Conservation (phyloP, 2,329 filamentous ascomycete genomes). For the Pseudovirgaria hyperparasitica region DNA sequence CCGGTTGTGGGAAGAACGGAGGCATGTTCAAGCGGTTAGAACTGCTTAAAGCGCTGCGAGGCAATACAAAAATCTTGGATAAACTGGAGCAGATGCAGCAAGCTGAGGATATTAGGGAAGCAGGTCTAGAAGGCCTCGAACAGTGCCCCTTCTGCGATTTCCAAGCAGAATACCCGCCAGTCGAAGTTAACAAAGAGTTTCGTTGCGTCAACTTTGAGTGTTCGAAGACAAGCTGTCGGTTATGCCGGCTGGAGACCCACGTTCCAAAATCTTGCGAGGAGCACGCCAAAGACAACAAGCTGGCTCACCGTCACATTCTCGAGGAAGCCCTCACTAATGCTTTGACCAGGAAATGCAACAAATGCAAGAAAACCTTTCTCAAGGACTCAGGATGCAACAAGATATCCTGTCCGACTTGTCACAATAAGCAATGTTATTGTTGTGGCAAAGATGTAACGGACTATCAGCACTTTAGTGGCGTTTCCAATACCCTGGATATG, state of each 20-base stretch:
- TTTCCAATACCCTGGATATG: too few species aligned
- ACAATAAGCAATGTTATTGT: slow-evolving; percentile 43
- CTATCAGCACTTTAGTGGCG: slow-evolving; percentile 60
- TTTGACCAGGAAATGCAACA: slow-evolving; percentile 63
- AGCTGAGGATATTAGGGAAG: slow-evolving; percentile 54
- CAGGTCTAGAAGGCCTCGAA: slow-evolving; percentile 58
- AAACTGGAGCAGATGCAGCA: slow-evolving; percentile 62
- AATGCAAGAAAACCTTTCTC: slow-evolving; percentile 60
- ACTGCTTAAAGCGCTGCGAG: slow-evolving; percentile 46
- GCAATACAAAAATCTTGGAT: slow-evolving; percentile 40
- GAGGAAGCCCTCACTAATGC: slow-evolving; percentile 80
- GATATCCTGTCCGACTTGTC: slow-evolving; percentile 56
- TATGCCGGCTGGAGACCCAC: slow-evolving; percentile 58
- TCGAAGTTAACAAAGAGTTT: slow-evolving; percentile 61
- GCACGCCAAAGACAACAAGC: slow-evolving; percentile 43
- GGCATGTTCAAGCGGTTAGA: slow-evolving; percentile 45
- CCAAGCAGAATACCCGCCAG: slow-evolving; percentile 57
- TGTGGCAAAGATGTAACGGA: slow-evolving; percentile 51
- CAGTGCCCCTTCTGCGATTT: slow-evolving; percentile 75
- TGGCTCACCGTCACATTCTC: slow-evolving; percentile 51
- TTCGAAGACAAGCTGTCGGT: slow-evolving; percentile 34
- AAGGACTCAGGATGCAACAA: slow-evolving; percentile 76
- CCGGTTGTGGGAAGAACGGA: slow-evolving; percentile 40
- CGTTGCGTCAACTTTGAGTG: slow-evolving; percentile 56
- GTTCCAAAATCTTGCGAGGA: slow-evolving; percentile 62